Conservation (phyloP, 441 rosid species). For the Adansonia rubrostipa region DNA sequence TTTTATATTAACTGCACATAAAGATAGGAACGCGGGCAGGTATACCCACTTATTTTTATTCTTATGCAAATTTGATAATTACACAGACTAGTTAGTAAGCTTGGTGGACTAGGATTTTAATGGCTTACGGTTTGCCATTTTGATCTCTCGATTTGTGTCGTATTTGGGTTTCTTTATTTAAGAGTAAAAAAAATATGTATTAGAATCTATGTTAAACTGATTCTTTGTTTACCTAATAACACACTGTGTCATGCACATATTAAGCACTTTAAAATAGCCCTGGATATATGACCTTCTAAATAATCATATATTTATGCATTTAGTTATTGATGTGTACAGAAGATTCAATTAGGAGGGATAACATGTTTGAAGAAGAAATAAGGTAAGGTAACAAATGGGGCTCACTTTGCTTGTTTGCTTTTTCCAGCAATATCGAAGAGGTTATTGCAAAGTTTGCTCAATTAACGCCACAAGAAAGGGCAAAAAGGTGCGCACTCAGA, state of each 20-base stretch:
- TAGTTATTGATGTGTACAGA: neutral
- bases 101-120: conserved; percentile 9
- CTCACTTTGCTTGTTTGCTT: conserved; percentile 19
- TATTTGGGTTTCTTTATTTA: conserved; percentile 3
- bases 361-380: conserved; percentile 9
- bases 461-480: conserved; percentile 66
- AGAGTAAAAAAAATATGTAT: neutral
- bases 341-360: neutral
- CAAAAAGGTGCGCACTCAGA: conserved; percentile 48
- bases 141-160: neutral
- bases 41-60: neutral
- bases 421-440: conserved; percentile 52
- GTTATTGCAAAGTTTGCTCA: conserved; percentile 59
- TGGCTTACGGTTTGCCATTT: neutral
- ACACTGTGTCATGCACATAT: neutral
- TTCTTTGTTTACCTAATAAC: neutral
- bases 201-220: neutral
- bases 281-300: neutral
- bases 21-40: neutral
- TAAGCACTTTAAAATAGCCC: neutral
- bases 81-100: neutral
- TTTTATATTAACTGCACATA: neutral
- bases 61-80: neutral
- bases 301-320: neutral
- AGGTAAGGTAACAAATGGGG: neutral